Percentiles rank a stretch among this genome's conserved stretches.
These are phyloP conservation scores for Ascochyta viciae-villosae DNA, from an alignment of 2,329 filamentous ascomycete species.

Conservation along the genomic window DNA sequence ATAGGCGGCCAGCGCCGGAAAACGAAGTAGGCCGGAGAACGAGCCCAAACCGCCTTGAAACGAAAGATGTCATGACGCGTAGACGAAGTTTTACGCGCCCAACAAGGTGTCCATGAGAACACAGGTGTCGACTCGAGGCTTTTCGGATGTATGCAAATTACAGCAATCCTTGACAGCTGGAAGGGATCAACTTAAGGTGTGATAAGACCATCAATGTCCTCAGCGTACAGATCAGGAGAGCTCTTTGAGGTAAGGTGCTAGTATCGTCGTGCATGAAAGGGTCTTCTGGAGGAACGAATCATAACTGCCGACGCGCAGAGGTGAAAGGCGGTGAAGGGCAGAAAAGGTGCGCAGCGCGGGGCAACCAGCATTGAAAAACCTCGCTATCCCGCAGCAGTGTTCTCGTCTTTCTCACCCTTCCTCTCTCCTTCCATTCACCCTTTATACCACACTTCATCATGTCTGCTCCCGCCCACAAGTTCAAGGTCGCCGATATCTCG, in stretches of 20 bases:
- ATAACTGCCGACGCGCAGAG: slow-evolving; percentile 10
- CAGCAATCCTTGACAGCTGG: not conserved
- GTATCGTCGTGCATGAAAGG: slow-evolving; percentile 12
- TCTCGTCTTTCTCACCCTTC: slow-evolving; percentile 21
- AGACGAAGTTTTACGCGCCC: slow-evolving; percentile 1
- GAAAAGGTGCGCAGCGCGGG: slow-evolving; percentile 11
- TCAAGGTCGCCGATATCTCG: slow-evolving; percentile 98
- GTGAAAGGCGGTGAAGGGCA: slow-evolving; percentile 8
- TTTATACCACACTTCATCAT: slow-evolving; percentile 52
- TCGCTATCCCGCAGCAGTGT: slow-evolving; percentile 22
- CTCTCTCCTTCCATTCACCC: slow-evolving; percentile 17
- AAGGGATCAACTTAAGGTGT: not conserved
- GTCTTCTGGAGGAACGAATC: slow-evolving; percentile 13
- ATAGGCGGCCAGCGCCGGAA: not conserved
- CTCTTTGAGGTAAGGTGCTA: slow-evolving; percentile 2
- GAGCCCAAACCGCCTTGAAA: slow-evolving; percentile 15
- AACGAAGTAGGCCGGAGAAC: not conserved
- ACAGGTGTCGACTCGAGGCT: not conserved
- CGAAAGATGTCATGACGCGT: slow-evolving; percentile 15
- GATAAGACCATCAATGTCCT: slow-evolving; percentile 11
- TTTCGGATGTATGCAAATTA: not conserved
- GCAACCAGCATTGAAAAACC: slow-evolving; percentile 18
- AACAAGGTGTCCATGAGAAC: not conserved
- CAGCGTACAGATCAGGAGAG: slow-evolving; percentile 10
- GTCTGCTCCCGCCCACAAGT: slow-evolving; percentile 84